Percentiles rank a stretch among this genome's conserved stretches.
These are phyloP conservation scores for Cinnamomum micranthum DNA, from an alignment of 164 flowering plant species.

Conservation along the genomic window DNA sequence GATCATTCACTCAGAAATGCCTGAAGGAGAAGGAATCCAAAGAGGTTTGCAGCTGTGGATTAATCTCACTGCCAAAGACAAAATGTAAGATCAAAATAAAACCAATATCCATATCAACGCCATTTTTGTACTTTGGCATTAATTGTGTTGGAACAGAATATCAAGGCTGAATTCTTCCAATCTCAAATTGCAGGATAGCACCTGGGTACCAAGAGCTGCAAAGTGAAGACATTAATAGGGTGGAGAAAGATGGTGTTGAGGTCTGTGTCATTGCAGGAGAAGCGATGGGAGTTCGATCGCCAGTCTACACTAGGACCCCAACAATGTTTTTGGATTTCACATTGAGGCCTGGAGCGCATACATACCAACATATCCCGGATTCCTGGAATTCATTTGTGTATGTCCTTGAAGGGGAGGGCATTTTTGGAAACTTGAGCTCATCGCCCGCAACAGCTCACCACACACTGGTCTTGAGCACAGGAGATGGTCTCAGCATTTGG, in stretches of 20 bases:
- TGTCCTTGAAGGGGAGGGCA: slow-evolving; percentile 76
- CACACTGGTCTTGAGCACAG: slow-evolving; percentile 58
- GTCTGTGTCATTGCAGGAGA: slow-evolving; percentile 87
- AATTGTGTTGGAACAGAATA: neutral
- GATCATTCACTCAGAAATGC: slow-evolving; percentile 90
- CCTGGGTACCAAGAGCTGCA: slow-evolving; percentile 72
- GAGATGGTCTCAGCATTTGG: slow-evolving; percentile 77
- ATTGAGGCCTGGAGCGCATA: slow-evolving; percentile 47
- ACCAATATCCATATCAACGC: neutral
- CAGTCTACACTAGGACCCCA: slow-evolving; percentile 83
- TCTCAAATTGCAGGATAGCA: slow-evolving; percentile 52
- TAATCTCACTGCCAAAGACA: slow-evolving; percentile 74
- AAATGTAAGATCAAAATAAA: slow-evolving; percentile 51
- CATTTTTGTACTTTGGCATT: neutral
- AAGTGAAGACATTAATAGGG: slow-evolving; percentile 45
- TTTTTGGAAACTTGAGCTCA: slow-evolving; percentile 44
- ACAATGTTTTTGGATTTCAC: slow-evolving; percentile 86
- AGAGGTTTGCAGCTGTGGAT: slow-evolving; percentile 85
- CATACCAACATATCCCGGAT: slow-evolving; percentile 62
- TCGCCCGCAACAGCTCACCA: slow-evolving; percentile 50
- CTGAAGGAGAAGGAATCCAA: slow-evolving; percentile 65
- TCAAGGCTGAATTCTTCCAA: neutral
- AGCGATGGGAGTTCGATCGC: slow-evolving; percentile 70
- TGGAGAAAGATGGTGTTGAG: slow-evolving; percentile 64
- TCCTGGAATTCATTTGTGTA: slow-evolving; percentile 74